These are phyloP conservation scores for Eurotiales sp. DNA, from an alignment of 2,329 filamentous ascomycete species.

Conservation along the genomic window DNA sequence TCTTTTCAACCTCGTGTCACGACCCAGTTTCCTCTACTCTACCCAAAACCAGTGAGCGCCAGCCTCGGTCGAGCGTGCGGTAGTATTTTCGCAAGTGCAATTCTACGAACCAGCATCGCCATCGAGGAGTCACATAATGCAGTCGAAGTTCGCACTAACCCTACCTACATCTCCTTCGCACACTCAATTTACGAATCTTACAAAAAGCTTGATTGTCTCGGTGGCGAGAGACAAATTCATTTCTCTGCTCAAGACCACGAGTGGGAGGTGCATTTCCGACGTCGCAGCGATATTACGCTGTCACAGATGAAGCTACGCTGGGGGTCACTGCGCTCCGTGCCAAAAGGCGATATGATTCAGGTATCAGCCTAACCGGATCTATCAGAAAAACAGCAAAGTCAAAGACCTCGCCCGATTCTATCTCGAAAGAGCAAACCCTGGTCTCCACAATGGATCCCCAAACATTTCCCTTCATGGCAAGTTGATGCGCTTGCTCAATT, in stretches of 20 bases:
- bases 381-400: background rate
- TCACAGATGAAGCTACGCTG: conserved; percentile 16
- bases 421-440: background rate
- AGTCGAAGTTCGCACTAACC: conserved; percentile 1
- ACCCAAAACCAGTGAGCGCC: conserved; percentile 10
- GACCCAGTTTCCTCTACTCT: too few relatives aligned
- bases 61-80: conserved; percentile 13
- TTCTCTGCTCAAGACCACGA: conserved; percentile 20
- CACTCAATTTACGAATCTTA: conserved; percentile 13
- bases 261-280: conserved; percentile 17
- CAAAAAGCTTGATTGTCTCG: conserved; percentile 11
- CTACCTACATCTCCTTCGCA: conserved; percentile 13
- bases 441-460: background rate
- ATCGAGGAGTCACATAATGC: conserved; percentile 6
- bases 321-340: conserved; percentile 4
- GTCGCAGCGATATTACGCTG: conserved; percentile 16
- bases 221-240: conserved; percentile 13
- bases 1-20: too few relatives aligned
- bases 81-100: conserved; percentile 15
- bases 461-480: background rate
- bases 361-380: background rate
- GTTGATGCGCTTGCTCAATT: background rate
- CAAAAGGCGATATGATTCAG: background rate
- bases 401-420: background rate
- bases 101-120: conserved; percentile 12